Evolutionary conservation across 441 rosid species (phyloP).

Genomic region (Macaranga tanarius): DNA sequence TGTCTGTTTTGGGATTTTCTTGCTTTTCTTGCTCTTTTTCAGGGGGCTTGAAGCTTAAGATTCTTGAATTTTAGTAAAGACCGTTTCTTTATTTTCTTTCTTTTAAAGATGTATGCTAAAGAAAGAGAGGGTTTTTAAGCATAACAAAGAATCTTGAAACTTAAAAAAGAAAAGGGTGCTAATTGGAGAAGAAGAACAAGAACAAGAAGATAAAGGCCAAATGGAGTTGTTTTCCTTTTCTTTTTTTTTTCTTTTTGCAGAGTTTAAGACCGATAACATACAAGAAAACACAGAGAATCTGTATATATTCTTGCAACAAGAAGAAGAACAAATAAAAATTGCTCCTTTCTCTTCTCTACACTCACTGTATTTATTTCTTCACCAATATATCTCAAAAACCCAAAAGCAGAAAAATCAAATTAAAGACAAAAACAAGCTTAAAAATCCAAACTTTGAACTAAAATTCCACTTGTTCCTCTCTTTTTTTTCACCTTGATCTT

Average conservation of each 20-base stretch:
- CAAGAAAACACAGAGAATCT: conserved; percentile 4
- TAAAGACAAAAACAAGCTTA: background rate
- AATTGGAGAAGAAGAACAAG: background rate
- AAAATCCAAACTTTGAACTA: conserved; percentile 1
- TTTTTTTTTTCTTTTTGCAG: conserved; percentile 5
- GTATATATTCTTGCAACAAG: background rate
- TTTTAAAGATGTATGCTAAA: conserved; percentile 12
- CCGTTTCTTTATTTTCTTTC: conserved; percentile 27
- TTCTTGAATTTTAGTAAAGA: conserved; percentile 29
- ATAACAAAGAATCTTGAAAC: conserved; percentile 17
- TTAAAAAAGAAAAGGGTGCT: background rate
- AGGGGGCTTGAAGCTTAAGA: conserved; percentile 28
- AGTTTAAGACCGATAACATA: conserved; percentile 2
- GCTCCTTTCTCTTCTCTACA: no score
- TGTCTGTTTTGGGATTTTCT: conserved; percentile 17
- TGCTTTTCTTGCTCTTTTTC: background rate
- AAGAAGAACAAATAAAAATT: background rate
- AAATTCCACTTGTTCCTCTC: background rate
- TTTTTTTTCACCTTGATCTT: background rate
- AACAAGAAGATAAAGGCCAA: conserved; percentile 11
- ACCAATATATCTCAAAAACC: conserved; percentile 2
- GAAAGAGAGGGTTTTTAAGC: conserved; percentile 18
- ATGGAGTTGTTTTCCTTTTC: background rate
- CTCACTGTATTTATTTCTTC: background rate
- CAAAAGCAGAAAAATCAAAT: conserved; percentile 13